Evolutionary conservation across 345 rosid genomes (phyloP).

Genomic region (Citrus australasica): DNA sequence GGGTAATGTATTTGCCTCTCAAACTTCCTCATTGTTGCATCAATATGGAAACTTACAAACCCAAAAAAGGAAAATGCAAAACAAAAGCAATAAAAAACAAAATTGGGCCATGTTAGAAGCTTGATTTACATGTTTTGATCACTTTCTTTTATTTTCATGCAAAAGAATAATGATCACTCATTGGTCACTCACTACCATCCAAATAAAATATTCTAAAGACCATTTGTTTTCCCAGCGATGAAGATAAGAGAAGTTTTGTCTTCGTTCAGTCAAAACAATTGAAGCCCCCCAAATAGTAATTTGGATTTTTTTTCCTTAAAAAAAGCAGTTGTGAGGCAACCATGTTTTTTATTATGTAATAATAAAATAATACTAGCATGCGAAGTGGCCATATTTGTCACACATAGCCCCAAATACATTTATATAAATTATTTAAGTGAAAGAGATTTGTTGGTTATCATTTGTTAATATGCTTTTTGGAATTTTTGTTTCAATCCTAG

Average conservation of each 20-base stretch:
- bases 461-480: no score
- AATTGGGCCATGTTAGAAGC: conserved; percentile 5
- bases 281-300: conserved; percentile 5
- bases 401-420: no score
- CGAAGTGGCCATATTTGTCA: no score
- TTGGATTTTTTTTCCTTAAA: conserved; percentile 12
- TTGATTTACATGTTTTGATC: conserved; percentile 4
- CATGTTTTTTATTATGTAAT: no score
- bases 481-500: no score
- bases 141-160: conserved; percentile 48
- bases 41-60: conserved; percentile 31
- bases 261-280: conserved; percentile 25
- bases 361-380: no score
- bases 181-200: conserved; percentile 24
- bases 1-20: conserved; percentile 96
- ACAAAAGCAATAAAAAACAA: conserved; percentile 11
- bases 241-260: conserved; percentile 19
- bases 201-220: conserved; percentile 12
- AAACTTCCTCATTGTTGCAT: conserved; percentile 73
- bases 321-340: no score
- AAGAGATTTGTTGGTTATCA: no score
- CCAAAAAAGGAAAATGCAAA: conserved; percentile 21
- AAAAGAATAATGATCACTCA: conserved; percentile 19
- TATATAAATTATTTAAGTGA: no score
- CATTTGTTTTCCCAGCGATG: conserved; percentile 22